A percentile compares a stretch with the other conserved stretches of the same genome.
These are phyloP conservation scores for Aspergillus asperescens DNA, from an alignment of 495 filamentous ascomycete species.

Conservation along the genomic window DNA sequence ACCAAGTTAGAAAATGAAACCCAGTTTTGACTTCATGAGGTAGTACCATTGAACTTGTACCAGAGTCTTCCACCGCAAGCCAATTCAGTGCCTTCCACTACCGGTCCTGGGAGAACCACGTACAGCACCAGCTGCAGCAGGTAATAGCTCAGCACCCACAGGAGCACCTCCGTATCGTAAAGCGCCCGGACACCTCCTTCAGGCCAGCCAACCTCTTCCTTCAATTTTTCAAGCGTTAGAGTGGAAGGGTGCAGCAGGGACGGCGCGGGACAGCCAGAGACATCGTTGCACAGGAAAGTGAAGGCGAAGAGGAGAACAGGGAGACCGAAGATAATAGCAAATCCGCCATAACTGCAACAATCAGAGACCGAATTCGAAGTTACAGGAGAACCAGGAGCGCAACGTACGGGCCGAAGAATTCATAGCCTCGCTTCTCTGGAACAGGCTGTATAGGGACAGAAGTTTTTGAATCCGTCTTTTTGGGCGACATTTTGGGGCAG, in stretches of 20 bases:
- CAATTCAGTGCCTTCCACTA: conserved; percentile 64
- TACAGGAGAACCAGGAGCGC: conserved; percentile 9
- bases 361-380: not conserved
- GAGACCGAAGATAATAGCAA: conserved; percentile 68
- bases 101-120: conserved; percentile 70
- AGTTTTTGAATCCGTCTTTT: conserved; percentile 21
- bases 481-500: conserved; percentile 25
- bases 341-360: conserved; percentile 60
- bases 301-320: conserved; percentile 69
- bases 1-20: not conserved
- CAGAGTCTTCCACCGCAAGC: conserved; percentile 66
- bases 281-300: conserved; percentile 84
- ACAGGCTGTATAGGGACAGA: conserved; percentile 33
- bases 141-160: conserved; percentile 73
- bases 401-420: conserved; percentile 85
- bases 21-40: not conserved
- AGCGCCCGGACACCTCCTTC: conserved; percentile 59
- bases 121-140: conserved; percentile 69
- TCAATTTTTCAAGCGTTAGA: conserved; percentile 64
- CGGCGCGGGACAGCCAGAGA: conserved; percentile 84
- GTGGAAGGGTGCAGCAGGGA: conserved; percentile 73
- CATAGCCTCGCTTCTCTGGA: conserved; percentile 58
- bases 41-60: conserved; percentile 85
- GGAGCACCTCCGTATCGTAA: conserved; percentile 52
- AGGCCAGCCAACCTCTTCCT: conserved; percentile 75